Evolutionary conservation across 441 rosid genomes (phyloP), one percentile per base, ranked within the genome.

Genomic region (Erysimum pusillum): DNA sequence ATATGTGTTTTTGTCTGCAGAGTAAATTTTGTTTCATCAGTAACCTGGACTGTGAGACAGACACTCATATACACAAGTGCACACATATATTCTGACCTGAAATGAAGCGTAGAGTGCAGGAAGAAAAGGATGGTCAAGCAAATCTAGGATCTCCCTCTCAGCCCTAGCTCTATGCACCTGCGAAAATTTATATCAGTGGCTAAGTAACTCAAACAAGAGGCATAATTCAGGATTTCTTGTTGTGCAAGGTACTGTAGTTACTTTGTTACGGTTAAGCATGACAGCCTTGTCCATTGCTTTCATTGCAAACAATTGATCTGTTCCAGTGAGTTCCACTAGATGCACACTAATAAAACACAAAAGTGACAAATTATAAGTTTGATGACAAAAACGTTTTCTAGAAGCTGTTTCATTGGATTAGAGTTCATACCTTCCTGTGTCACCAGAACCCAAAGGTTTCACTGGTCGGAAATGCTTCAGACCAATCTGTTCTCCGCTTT

Each of bases 111-210:
- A 96, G 32, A 96, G 73, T 62, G 99, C 98, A 41, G 99, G 99
- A 83, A 96, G 97, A 73, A 96, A 93, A 80, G 97, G 98, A 75
- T 96, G 99, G 84, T 93, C 99, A 83, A 96, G 85, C 90, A 88
- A 82, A 76, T 93, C 93, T 0, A 96, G 97, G 67, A 96, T 93
- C 68, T 93, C 97, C 72, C 99, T 84, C 83, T 96, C 99, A 59
- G 98, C 94, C 76, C 98, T 90, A 67, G 97, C 98, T 85, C 99
- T 91, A 76, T 96, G 99, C 13, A 93, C 99, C 99, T 96, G 84
- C 41, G 57, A 72, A 36, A 36, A 6, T 0, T 35, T 22, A 7
- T 53, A 20, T 51, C 14, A 51, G 0, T 18, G 2, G 7, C 56
- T 38, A 38, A 10, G 0, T 2, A 38, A 38, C 41, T 38, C 10